These are phyloP conservation scores for Saccharomyces hybrid DNA, from an alignment of 1,139 yeast genomes.

Conservation along the genomic window DNA sequence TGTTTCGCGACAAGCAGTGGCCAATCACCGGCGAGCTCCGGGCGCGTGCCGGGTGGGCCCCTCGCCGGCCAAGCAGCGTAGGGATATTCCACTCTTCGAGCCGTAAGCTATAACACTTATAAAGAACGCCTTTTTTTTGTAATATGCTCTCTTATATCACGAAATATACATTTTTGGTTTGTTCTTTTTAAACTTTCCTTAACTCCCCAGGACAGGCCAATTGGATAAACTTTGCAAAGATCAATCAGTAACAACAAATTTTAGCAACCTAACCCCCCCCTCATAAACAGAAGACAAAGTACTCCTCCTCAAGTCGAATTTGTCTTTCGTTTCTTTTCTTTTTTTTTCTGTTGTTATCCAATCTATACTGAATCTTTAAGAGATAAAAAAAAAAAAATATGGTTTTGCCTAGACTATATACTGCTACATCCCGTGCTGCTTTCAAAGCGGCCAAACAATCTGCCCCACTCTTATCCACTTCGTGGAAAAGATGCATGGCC, in stretches of 20 bases:
- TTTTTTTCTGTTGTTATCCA: not conserved
- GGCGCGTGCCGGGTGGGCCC: constrained; percentile 2
- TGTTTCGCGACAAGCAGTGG: not conserved
- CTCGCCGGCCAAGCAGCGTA: constrained; percentile 1
- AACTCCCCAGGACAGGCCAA: constrained; percentile 1
- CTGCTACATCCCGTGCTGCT: constrained; percentile 83
- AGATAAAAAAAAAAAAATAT: constrained; percentile 26
- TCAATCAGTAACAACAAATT: not conserved
- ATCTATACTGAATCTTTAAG: not conserved
- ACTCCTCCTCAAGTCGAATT: not conserved
- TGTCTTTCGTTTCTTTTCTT: constrained; percentile 3
- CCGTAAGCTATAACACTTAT: not conserved
- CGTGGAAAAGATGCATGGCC: constrained; percentile 73
- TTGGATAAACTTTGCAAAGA: constrained; percentile 1
- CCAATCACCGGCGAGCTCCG: not conserved
- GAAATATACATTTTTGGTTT: not conserved
- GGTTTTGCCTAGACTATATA: constrained; percentile 88
- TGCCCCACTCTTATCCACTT: constrained; percentile 38
- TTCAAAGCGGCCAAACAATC: constrained; percentile 84
- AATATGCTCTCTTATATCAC: not conserved
- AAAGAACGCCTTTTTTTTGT: not conserved
- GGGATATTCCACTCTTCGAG: not conserved
- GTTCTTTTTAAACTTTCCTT: not conserved
- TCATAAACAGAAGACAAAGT: not conserved
- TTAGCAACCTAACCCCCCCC: not conserved